Evolutionary conservation across 2,329 filamentous ascomycete genomes (phyloP).

Genomic region (Mollisiaceae sp.): DNA sequence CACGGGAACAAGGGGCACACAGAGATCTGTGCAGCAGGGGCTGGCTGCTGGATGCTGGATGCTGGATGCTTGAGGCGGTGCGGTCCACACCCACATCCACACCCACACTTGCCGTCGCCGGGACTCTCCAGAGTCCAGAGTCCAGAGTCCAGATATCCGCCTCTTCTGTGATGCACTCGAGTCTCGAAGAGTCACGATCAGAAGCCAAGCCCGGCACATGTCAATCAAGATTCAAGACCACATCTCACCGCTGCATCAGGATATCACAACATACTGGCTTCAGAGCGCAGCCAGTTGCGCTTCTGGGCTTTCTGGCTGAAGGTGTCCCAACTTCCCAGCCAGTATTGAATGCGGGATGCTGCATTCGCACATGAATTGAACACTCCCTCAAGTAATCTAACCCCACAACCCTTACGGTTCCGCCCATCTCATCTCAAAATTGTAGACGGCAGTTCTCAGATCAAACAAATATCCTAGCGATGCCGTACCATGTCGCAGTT

Average conservation of each 20-base stretch:
- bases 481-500: background rate
- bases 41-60: no score
- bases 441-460: background rate
- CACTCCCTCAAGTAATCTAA: background rate
- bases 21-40: constrained; percentile 2
- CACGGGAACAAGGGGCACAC: background rate
- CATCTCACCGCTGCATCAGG: background rate
- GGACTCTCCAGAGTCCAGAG: no score
- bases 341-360: background rate
- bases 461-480: background rate
- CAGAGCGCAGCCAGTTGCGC: background rate
- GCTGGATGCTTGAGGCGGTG: no score
- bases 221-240: background rate
- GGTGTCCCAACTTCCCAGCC: background rate
- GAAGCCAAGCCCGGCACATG: background rate
- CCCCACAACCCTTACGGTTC: background rate
- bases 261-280: background rate
- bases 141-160: no score
- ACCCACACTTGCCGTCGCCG: no score
- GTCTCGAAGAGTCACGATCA: constrained; percentile 6
- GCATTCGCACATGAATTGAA: background rate
- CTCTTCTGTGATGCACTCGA: background rate
- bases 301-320: background rate
- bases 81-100: background rate
- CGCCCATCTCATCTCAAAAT: background rate